Conservation (phyloP, 2,329 filamentous ascomycete species). For the Pestalotiopsis fici region DNA sequence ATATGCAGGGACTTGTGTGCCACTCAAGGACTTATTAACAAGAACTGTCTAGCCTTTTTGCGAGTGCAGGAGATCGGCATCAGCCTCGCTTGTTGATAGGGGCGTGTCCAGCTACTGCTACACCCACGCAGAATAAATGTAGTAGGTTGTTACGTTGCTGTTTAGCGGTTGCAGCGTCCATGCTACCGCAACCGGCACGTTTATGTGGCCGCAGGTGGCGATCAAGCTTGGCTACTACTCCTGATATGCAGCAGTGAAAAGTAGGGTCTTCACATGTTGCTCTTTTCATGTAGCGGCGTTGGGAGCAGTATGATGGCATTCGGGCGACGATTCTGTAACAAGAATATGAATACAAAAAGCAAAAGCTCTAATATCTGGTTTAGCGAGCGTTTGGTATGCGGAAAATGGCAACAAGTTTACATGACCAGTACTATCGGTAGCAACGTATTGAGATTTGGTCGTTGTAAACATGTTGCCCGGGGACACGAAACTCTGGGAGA, state of each 20-base stretch:
- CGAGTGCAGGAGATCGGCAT: neutral
- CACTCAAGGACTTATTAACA: neutral
- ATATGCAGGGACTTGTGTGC: neutral
- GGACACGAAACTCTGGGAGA: too few species aligned
- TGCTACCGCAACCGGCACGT: neutral
- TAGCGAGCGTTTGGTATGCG: too few species aligned
- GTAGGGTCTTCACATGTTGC: neutral
- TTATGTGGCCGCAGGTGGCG: neutral
- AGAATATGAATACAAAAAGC: neutral
- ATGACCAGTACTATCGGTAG: too few species aligned
- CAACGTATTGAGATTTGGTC: too few species aligned
- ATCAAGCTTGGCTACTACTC: neutral
- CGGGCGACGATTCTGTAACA: neutral
- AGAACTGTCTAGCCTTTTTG: neutral
- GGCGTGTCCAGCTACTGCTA: neutral
- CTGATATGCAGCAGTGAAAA: neutral
- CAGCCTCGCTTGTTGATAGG: neutral
- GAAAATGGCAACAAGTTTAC: too few species aligned
- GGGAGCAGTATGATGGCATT: neutral
- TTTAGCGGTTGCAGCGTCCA: neutral
- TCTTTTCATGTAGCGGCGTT: neutral
- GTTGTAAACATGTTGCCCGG: too few species aligned
- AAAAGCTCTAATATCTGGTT: too few species aligned
- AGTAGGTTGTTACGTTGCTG: neutral
- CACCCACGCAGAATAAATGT: neutral